These are phyloP conservation scores for Spergularia bocconei DNA, from an alignment of 148 eudicot genomes.

Conservation along the genomic window DNA sequence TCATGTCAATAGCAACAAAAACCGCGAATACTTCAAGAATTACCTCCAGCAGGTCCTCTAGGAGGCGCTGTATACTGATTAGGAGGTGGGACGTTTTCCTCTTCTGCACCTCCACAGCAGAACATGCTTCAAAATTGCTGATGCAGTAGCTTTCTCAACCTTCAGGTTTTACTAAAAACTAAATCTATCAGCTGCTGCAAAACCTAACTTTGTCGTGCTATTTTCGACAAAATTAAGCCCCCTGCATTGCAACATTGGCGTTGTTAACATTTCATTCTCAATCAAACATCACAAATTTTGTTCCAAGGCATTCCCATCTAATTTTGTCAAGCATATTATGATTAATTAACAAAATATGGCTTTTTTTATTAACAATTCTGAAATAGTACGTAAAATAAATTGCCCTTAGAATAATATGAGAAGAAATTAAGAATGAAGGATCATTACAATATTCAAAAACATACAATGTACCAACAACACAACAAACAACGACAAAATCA, in stretches of 20 bases:
- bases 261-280: background rate
- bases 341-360: too few species aligned
- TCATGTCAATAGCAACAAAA: background rate
- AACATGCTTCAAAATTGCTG: slow-evolving; percentile 51
- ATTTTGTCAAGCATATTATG: too few species aligned
- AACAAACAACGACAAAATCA: too few species aligned
- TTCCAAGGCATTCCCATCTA: too few species aligned
- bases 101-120: slow-evolving; percentile 83
- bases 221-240: slow-evolving; percentile 4
- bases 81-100: slow-evolving; percentile 59
- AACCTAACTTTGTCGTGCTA: slow-evolving; percentile 5
- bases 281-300: background rate
- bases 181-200: background rate
- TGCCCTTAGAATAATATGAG: too few species aligned
- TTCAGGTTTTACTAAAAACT: background rate
- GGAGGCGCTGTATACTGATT: slow-evolving; percentile 62
- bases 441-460: background rate
- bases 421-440: background rate
- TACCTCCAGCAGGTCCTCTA: slow-evolving; percentile 51
- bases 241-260: slow-evolving; percentile 17
- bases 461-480: too few species aligned
- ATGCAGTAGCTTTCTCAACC: slow-evolving; percentile 21
- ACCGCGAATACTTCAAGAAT: background rate
- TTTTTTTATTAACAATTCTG: too few species aligned
- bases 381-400: too few species aligned